Evolutionary conservation across 495 filamentous ascomycete genomes (phyloP).

Genomic region (Lasiosphaeria ovina): DNA sequence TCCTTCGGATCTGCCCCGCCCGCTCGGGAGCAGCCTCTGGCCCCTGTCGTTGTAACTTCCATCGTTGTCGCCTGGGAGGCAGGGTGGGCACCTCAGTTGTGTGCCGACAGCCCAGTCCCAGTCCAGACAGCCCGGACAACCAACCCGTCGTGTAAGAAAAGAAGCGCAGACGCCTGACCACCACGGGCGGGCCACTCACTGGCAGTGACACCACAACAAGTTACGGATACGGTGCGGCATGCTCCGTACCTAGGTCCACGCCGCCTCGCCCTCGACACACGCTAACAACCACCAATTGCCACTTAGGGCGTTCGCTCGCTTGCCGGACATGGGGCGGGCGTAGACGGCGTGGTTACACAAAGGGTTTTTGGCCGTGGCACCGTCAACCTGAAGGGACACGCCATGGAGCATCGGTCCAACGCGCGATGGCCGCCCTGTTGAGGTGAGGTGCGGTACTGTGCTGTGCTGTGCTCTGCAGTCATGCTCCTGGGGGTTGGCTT

Average conservation of each 20-base stretch:
- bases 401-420: slow-evolving; percentile 2
- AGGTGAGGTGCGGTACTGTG: too few species aligned
- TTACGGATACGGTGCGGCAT: not conserved
- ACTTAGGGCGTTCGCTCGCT: too few species aligned
- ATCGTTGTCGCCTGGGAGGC: not conserved
- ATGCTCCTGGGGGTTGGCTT: slow-evolving; percentile 8
- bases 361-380: slow-evolving; percentile 12
- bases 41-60: not conserved
- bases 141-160: not conserved
- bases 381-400: slow-evolving; percentile 2
- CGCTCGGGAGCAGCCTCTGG: not conserved
- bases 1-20: too few species aligned
- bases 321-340: not conserved
- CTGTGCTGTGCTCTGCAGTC: slow-evolving; percentile 1
- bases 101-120: not conserved
- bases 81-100: not conserved
- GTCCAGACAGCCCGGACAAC: not conserved
- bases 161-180: slow-evolving; percentile 16
- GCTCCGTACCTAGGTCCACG: too few species aligned
- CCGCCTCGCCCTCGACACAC: too few species aligned
- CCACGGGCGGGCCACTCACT: not conserved
- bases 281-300: too few species aligned
- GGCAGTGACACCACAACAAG: not conserved
- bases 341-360: slow-evolving; percentile 21
- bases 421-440: not conserved